Percentiles rank a stretch among this genome's conserved stretches.
phyloP scores from a whole-genome alignment of 2,329 filamentous ascomycete genomes.

The Trichocomaceae sp. region DNA sequence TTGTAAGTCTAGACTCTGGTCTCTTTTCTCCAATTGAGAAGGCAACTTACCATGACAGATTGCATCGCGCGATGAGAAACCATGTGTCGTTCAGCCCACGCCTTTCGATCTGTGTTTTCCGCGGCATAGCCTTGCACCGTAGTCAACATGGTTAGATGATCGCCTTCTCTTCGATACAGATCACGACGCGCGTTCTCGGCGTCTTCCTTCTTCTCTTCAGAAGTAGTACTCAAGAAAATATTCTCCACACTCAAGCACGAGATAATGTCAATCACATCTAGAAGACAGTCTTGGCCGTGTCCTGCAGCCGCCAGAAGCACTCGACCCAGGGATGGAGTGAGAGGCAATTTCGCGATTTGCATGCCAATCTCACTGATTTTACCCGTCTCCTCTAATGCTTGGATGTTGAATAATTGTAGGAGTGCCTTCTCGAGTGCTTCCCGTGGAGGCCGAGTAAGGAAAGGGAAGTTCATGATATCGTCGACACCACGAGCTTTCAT shows the following conservation, averaged over 20 bases:
- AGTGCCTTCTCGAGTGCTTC: conserved; percentile 77
- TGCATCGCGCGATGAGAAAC: conserved; percentile 60
- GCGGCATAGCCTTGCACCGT: conserved; percentile 55
- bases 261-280: conserved; percentile 80
- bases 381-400: conserved; percentile 66
- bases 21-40: not conserved
- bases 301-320: conserved; percentile 74
- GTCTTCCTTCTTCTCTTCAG: conserved; percentile 55
- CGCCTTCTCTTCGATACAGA: conserved; percentile 55
- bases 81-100: conserved; percentile 54
- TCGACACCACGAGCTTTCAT: conserved; percentile 89
- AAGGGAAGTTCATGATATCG: conserved; percentile 73
- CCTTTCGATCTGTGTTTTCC: conserved; percentile 52
- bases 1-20: conserved; percentile 4
- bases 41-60: conserved; percentile 49
- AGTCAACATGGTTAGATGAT: conserved; percentile 57
- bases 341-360: conserved; percentile 74
- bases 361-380: conserved; percentile 66
- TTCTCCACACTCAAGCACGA: conserved; percentile 59
- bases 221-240: conserved; percentile 54
- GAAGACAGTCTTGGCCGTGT: conserved; percentile 63
- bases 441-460: conserved; percentile 72
- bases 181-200: conserved; percentile 51
- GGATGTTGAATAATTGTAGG: conserved; percentile 69
- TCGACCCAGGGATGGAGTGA: conserved; percentile 72